Conservation (phyloP, 2,329 filamentous ascomycete genomes). For the Neonectria hederae region DNA sequence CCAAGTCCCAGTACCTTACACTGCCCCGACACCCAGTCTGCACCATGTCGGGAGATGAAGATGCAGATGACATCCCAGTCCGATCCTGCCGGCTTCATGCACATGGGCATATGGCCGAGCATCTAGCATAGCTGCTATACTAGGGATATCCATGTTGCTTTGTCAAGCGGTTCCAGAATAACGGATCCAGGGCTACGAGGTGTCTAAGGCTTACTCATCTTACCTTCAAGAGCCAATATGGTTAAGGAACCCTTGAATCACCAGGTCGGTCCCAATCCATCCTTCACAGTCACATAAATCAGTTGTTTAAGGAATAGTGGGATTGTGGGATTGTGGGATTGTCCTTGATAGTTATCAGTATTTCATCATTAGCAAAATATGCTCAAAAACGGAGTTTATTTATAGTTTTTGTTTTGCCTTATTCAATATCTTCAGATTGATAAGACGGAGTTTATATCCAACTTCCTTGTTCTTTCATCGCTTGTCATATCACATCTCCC, state of each 20-base stretch:
- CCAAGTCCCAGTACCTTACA: neutral
- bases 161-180: neutral
- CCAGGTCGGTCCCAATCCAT: neutral
- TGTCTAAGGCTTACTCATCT: neutral
- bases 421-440: too few relatives aligned
- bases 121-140: neutral
- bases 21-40: neutral
- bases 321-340: too few relatives aligned
- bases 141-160: neutral
- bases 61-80: too few relatives aligned
- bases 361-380: neutral
- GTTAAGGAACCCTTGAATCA: neutral
- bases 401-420: too few relatives aligned
- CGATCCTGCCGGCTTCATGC: neutral
- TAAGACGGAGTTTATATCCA: conserved; percentile 1
- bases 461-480: neutral
- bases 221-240: neutral
- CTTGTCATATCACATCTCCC: neutral
- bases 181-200: neutral
- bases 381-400: too few relatives aligned
- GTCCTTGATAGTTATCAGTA: neutral
- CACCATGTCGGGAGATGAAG: neutral
- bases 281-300: neutral
- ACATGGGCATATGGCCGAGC: neutral
- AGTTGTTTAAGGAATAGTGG: too few relatives aligned